These are phyloP conservation scores for Zygoascus tannicola DNA, from an alignment of 805 yeast species.

Conservation along the genomic window DNA sequence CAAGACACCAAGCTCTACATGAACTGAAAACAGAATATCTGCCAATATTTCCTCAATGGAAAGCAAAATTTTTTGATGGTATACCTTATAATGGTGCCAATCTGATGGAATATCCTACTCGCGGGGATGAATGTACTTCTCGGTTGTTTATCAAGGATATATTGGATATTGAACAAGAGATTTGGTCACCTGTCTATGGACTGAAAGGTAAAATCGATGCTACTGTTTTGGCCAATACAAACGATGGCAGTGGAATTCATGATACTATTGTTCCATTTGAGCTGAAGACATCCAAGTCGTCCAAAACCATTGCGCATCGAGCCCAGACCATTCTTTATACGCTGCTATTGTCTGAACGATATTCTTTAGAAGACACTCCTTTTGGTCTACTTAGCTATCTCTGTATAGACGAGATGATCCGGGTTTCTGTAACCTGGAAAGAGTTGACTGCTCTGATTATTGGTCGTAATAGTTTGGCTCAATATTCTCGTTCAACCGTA, in stretches of 20 bases:
- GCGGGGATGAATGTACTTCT: conserved; percentile 28
- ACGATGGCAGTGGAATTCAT: conserved; percentile 30
- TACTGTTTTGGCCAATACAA: conserved; percentile 53
- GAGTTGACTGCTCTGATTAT: conserved; percentile 64
- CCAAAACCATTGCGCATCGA: conserved; percentile 55
- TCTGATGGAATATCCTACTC: conserved; percentile 16
- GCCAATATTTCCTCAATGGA: conserved; percentile 24
- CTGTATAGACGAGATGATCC: conserved; percentile 44
- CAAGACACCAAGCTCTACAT: conserved; percentile 42
- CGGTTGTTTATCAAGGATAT: conserved; percentile 51
- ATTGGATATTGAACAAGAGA: conserved; percentile 79
- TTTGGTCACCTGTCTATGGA: conserved; percentile 88
- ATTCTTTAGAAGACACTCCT: conserved; percentile 50
- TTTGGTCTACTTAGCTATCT: conserved; percentile 70
- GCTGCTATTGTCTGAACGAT: conserved; percentile 67
- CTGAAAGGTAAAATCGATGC: conserved; percentile 85
- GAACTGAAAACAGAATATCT: conserved; percentile 41
- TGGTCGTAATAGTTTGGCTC: conserved; percentile 61
- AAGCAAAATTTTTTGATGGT: conserved; percentile 1
- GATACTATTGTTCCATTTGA: conserved; percentile 69
- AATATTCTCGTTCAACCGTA: conserved; percentile 37
- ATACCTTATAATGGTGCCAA: conserved; percentile 3
- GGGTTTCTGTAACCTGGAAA: conserved; percentile 41
- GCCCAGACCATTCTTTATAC: conserved; percentile 85
- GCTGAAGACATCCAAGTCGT: conserved; percentile 67